Conservation (phyloP, 148 eudicot species). For the Cornus kousa region DNA sequence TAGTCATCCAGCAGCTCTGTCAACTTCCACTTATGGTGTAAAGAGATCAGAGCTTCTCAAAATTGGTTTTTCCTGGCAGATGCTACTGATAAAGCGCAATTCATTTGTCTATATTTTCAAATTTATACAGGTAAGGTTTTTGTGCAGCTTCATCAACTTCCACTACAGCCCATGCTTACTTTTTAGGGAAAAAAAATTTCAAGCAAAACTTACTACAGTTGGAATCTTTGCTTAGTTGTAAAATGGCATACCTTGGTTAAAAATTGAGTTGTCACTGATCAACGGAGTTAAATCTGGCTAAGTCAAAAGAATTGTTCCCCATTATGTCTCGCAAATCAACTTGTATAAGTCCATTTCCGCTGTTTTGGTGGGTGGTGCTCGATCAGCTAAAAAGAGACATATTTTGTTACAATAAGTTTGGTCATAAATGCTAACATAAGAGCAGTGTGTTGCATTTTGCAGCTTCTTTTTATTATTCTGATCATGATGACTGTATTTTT, state of each 20-base stretch:
- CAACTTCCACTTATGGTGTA: conserved; percentile 77
- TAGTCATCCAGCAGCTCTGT: conserved; percentile 78
- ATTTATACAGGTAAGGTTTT: conserved; percentile 58
- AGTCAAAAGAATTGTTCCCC: too few species aligned
- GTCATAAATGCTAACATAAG: conserved; percentile 23
- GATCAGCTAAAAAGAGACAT: background rate
- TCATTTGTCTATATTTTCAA: conserved; percentile 73
- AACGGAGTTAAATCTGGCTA: too few species aligned
- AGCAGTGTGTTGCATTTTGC: conserved; percentile 38
- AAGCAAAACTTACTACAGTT: background rate
- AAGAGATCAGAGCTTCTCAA: conserved; percentile 63
- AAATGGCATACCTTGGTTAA: background rate
- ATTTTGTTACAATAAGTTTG: background rate
- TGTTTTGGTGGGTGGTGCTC: background rate
- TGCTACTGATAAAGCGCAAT: conserved; percentile 74
- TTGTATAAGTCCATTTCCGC: background rate
- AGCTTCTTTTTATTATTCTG: conserved; percentile 65
- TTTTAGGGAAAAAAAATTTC: background rate
- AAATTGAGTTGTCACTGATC: background rate
- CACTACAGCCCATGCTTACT: background rate
- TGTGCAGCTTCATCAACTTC: background rate
- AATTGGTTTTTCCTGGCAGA: conserved; percentile 79
- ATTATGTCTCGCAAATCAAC: background rate
- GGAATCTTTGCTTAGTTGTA: background rate
- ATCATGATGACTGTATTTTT: conserved; percentile 85